Evolutionary conservation across 257 asterid genomes (phyloP).

Genomic region (Petunia axillaris): DNA sequence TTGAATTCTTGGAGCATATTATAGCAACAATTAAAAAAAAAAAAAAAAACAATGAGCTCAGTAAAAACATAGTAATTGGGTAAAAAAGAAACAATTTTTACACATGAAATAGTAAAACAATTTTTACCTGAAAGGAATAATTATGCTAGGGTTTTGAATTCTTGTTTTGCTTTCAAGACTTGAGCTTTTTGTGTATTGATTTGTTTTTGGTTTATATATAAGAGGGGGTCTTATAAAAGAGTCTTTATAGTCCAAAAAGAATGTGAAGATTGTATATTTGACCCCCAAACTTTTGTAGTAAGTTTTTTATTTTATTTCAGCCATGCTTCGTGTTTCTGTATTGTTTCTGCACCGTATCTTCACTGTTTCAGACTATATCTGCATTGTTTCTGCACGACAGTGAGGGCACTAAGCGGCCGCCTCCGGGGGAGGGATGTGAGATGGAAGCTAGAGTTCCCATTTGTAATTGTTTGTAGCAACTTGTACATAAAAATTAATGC

Average conservation of each 20-base stretch:
- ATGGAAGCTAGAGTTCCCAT: no score
- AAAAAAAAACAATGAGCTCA: no score
- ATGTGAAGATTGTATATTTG: not conserved
- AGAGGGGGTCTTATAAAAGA: not conserved
- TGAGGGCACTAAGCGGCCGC: no score
- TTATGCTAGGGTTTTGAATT: slow-evolving; percentile 10
- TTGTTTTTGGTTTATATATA: not conserved
- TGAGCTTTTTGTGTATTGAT: not conserved
- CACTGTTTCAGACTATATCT: no score
- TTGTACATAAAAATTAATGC: no score
- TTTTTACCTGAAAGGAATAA: not conserved
- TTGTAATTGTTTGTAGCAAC: no score
- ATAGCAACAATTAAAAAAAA: not conserved
- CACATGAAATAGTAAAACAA: not conserved
- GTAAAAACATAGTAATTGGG: not conserved
- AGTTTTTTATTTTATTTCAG: no score
- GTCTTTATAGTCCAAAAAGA: not conserved
- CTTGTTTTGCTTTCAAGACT: not conserved
- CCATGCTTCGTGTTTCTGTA: no score
- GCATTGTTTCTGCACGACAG: no score
- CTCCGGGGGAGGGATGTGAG: no score
- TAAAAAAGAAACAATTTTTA: not conserved
- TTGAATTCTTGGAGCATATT: not conserved
- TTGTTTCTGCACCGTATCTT: no score
- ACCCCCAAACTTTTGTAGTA: not conserved